Conservation (phyloP, 1,139 yeast genomes). For the Scheffersomyces lignicola region DNA sequence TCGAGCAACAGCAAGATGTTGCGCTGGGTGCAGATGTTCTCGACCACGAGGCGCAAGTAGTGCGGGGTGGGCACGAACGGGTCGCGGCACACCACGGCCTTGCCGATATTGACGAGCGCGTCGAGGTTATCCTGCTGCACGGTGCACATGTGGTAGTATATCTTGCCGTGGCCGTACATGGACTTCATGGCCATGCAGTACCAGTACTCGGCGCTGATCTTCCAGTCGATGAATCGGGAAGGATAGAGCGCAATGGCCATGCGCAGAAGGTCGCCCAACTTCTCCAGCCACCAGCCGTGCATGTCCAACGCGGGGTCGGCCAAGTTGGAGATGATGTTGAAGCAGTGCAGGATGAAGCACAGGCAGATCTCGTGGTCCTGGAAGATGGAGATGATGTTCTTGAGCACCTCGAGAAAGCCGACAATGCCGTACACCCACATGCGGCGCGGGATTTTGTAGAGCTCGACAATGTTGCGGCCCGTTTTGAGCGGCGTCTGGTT, state of each 20-base stretch:
- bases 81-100: constrained; percentile 74
- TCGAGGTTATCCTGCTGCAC: constrained; percentile 79
- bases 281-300: constrained; percentile 79
- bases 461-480: constrained; percentile 71
- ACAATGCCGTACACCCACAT: constrained; percentile 86
- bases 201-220: constrained; percentile 76
- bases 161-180: constrained; percentile 75
- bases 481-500: constrained; percentile 57
- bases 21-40: constrained; percentile 72
- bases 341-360: constrained; percentile 51
- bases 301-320: constrained; percentile 54
- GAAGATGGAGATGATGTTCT: constrained; percentile 63
- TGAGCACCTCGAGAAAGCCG: constrained; percentile 73
- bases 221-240: constrained; percentile 79
- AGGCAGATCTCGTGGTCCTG: constrained; percentile 51
- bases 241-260: constrained; percentile 84
- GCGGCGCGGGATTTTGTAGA: constrained; percentile 73
- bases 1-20: constrained; percentile 59
- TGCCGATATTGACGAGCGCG: constrained; percentile 76
- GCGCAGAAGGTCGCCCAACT: constrained; percentile 73
- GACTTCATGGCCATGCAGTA: constrained; percentile 68
- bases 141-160: constrained; percentile 80
- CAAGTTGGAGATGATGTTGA: constrained; percentile 52
- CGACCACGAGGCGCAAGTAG: constrained; percentile 72
- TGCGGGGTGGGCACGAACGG: constrained; percentile 82